Percentiles rank a stretch among this genome's conserved stretches.
phyloP scores from a whole-genome alignment of 306 rosid species.

The Prunus salicina region DNA sequence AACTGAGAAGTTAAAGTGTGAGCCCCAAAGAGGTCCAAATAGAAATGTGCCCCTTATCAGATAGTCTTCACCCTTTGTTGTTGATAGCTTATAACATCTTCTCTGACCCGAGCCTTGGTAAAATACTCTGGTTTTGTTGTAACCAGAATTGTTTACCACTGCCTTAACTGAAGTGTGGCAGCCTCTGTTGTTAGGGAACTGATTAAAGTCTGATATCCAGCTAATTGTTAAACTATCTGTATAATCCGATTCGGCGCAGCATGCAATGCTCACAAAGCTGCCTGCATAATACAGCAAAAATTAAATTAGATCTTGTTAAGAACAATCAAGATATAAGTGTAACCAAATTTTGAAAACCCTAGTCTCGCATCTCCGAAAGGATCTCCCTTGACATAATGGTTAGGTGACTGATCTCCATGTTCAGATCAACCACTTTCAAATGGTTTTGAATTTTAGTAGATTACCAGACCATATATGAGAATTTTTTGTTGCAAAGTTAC shows the following conservation, averaged over 20 bases:
- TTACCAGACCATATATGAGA: not conserved
- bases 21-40: constrained; percentile 12
- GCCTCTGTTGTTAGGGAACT: constrained; percentile 45
- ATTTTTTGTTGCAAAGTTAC: not conserved
- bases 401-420: not conserved
- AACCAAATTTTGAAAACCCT: not conserved
- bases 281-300: constrained; percentile 31
- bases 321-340: not conserved
- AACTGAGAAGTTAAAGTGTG: constrained; percentile 41
- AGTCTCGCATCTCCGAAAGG: not conserved
- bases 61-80: constrained; percentile 49
- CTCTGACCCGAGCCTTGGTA: constrained; percentile 42
- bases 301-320: not conserved
- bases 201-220: constrained; percentile 55
- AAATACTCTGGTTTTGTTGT: constrained; percentile 42
- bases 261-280: constrained; percentile 66
- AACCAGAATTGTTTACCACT: constrained; percentile 19
- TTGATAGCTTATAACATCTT: constrained; percentile 62
- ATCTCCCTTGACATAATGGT: not conserved
- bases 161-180: constrained; percentile 38
- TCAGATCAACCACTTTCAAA: too few relatives aligned
- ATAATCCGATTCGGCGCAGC: constrained; percentile 63
- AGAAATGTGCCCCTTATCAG: constrained; percentile 68
- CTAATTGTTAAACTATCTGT: constrained; percentile 47
- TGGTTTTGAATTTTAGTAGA: too few relatives aligned